phyloP scores from a whole-genome alignment of 83 land plant genomes.

The Thuja plicata region DNA sequence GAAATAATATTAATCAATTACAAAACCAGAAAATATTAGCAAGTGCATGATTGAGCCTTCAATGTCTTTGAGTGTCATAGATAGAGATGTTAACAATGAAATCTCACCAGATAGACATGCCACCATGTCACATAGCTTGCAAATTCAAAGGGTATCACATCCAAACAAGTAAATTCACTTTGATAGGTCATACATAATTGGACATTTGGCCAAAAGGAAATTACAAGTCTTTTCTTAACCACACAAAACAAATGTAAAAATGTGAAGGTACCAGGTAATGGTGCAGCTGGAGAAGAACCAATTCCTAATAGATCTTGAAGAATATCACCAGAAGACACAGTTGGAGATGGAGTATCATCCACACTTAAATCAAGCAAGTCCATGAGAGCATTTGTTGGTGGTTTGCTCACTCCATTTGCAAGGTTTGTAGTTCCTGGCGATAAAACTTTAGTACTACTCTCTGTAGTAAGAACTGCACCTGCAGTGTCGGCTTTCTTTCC shows the following conservation, averaged over 20 bases:
- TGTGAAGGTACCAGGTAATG: conserved; percentile 38
- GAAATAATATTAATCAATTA: neutral
- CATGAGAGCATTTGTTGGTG: conserved; percentile 62
- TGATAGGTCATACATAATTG: neutral
- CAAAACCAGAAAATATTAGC: neutral
- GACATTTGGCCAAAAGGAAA: neutral
- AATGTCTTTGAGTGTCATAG: neutral
- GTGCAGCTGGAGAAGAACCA: conserved; percentile 39
- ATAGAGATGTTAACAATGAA: too few species aligned
- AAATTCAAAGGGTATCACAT: neutral
- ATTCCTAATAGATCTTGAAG: conserved; percentile 77
- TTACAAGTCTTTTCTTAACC: neutral
- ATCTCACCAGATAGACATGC: neutral
- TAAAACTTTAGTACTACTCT: conserved; percentile 15
- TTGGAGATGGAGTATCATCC: conserved; percentile 71
- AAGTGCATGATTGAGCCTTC: neutral
- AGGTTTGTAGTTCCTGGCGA: conserved; percentile 43
- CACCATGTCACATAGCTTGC: neutral
- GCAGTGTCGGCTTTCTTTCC: conserved; percentile 66
- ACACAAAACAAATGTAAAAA: neutral
- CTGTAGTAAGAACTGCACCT: conserved; percentile 33
- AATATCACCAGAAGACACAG: conserved; percentile 67
- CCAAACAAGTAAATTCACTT: neutral
- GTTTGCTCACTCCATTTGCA: conserved; percentile 76
- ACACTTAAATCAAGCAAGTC: conserved; percentile 85